A percentile compares a stretch with the other conserved stretches of the same genome.
Conservation (phyloP, 1,284 basidiomycete genomes). For the Malassezia restricta region DNA sequence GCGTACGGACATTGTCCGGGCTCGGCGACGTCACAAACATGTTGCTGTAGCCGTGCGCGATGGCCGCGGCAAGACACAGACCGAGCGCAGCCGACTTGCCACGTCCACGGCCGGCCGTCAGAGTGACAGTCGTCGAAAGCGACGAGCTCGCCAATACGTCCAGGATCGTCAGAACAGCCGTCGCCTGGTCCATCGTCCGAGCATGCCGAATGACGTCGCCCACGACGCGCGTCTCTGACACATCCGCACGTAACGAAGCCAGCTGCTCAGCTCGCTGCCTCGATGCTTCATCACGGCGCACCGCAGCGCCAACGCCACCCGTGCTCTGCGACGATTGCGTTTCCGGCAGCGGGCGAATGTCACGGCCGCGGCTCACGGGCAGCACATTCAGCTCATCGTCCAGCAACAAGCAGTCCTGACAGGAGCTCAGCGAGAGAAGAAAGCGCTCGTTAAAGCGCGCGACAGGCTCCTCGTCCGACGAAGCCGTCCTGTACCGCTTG, state of each 20-base stretch:
- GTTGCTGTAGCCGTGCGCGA: slow-evolving; percentile 91
- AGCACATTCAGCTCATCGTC: slow-evolving; percentile 98
- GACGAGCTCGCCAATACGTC: slow-evolving; percentile 47
- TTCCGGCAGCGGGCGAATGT: slow-evolving; percentile 65
- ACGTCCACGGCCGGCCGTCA: slow-evolving; percentile 86
- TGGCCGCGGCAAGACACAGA: slow-evolving; percentile 78
- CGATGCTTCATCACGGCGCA: slow-evolving; percentile 52
- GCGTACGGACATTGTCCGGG: slow-evolving; percentile 90
- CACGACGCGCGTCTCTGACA: slow-evolving; percentile 73
- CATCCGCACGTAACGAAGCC: slow-evolving; percentile 64
- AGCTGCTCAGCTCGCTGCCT: slow-evolving; percentile 55
- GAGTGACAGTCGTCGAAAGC: slow-evolving; percentile 80
- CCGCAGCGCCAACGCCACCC: slow-evolving; percentile 25
- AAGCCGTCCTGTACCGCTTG: slow-evolving; percentile 72
- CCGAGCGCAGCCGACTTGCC: slow-evolving; percentile 95
- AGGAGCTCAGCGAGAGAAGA: slow-evolving; percentile 59
- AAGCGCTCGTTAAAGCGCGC: slow-evolving; percentile 98
- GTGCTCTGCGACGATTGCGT: slow-evolving; percentile 26
- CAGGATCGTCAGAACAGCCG: slow-evolving; percentile 38
- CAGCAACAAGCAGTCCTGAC: slow-evolving; percentile 70
- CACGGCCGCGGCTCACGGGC: slow-evolving; percentile 88
- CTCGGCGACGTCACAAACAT: slow-evolving; percentile 96
- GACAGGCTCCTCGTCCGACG: slow-evolving; percentile 70
- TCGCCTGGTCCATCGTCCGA: slow-evolving; percentile 72
- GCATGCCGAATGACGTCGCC: slow-evolving; percentile 83